Base-by-base conservation (phyloP, 148 eudicot genomes). In the Chenopodium suecicum region DNA sequence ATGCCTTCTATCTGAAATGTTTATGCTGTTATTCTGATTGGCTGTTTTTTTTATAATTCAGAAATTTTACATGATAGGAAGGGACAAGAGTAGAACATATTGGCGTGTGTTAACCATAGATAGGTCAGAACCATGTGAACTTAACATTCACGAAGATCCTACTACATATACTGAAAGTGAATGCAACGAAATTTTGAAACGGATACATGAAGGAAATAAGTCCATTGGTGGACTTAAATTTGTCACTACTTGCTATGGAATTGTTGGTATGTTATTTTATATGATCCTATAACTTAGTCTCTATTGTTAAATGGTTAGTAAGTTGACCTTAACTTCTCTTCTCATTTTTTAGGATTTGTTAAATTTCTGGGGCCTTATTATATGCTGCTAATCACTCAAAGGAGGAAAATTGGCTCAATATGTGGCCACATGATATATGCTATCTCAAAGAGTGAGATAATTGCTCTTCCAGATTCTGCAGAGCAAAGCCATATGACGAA, bases 301-400 rank as follows among this genome's bases (percentile, higher is more conserved):
- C 74, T 68, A 69, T 25, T 72, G 52, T 23, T 14, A 70, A 27
- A 16, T 69, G 7, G 31, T 77, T 44, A 69, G 7, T 48, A 29
- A 6, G 20, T 79, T 27, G 20, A 74, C 29, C 22, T 22, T 52
- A 34, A 46, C 27, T 73, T 60, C 63, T 4, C 70, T 74, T 31
- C 74, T 66, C 41, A 27, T 70, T 54, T 82, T 78, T 70, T 68
- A 93, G 98, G 98, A 46, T 95, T 94, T 74, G 85, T 96, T 74
- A 94, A 91, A 75, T 96, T 96, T 86, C 81, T 90, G 80, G 99
- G 98, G 75, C 98, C 99, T 25, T 95, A 95, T 78, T 92, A 95
- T 85, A 93, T 95, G 97, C 80, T 95, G 74, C 79, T 95, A 77
- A 92, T 96, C 73, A 96, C 99, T 19, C 83, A 91, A 86, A 86